Evolutionary conservation across 2,329 filamentous ascomycete species (phyloP).

Genomic region (Fusarium sp.): DNA sequence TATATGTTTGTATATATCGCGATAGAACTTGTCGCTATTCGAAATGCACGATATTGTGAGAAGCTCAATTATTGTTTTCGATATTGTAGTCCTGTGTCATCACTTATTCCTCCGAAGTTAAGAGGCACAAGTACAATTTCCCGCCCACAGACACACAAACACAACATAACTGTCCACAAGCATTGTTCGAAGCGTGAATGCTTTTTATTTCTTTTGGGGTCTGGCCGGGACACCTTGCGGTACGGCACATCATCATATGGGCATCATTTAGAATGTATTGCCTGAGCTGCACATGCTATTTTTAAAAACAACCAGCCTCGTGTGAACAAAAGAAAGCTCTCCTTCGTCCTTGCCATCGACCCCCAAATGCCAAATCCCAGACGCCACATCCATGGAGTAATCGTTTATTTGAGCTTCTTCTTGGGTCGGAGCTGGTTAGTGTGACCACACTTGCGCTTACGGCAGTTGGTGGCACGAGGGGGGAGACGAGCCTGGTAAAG

Average conservation of each 20-base stretch:
- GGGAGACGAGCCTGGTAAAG: slow-evolving; percentile 79
- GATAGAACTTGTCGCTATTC: not conserved
- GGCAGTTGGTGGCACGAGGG: slow-evolving; percentile 99
- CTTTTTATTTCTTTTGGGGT: slow-evolving; percentile 38
- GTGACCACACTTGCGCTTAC: slow-evolving; percentile 99
- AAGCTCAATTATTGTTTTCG: not conserved
- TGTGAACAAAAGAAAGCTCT: slow-evolving; percentile 50
- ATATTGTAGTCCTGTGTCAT: not conserved
- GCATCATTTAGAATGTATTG: slow-evolving; percentile 54
- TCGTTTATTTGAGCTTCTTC: slow-evolving; percentile 95
- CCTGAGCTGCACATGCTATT: slow-evolving; percentile 54
- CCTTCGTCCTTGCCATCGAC: slow-evolving; percentile 51
- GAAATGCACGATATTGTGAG: not conserved
- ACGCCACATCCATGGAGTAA: slow-evolving; percentile 58
- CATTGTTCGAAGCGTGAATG: slow-evolving; percentile 36
- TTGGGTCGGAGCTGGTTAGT: slow-evolving; percentile 99
- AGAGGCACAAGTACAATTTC: not conserved
- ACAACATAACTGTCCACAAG: not conserved
- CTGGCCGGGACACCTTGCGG: slow-evolving; percentile 36
- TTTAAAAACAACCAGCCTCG: slow-evolving; percentile 55
- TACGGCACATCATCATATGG: slow-evolving; percentile 44
- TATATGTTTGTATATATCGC: not conserved
- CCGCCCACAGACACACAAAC: not conserved
- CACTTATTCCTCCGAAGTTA: not conserved
- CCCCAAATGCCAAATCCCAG: slow-evolving; percentile 57